phyloP scores from a whole-genome alignment of 1,284 basidiomycete genomes.

The Puccinia novopanici region DNA sequence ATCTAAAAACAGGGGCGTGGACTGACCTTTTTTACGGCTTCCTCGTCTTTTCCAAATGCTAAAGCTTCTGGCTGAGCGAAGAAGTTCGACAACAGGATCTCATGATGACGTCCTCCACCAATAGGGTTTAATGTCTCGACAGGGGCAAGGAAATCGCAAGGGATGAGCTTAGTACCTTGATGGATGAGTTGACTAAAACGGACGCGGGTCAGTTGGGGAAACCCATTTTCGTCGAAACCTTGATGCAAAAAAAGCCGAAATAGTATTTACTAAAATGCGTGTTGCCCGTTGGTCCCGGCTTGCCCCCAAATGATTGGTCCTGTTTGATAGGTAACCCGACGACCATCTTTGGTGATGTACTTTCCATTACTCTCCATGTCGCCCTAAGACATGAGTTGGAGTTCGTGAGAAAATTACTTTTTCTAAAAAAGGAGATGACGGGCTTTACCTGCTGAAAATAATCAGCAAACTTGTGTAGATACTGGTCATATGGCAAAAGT shows the following conservation, averaged over 20 bases:
- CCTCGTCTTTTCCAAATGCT: conserved; percentile 95
- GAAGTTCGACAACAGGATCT: conserved; percentile 95
- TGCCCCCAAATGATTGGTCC: conserved; percentile 99
- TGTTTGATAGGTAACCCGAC: conserved; percentile 92
- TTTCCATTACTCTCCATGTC: conserved; percentile 99
- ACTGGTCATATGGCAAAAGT: conserved; percentile 95
- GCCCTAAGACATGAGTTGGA: conserved; percentile 65
- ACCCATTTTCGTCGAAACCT: conserved; percentile 68
- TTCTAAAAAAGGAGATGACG: no score
- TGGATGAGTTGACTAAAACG: conserved; percentile 54
- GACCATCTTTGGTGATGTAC: conserved; percentile 87
- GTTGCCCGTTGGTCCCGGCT: conserved; percentile 81
- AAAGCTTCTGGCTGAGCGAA: conserved; percentile 96
- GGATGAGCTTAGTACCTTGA: conserved; percentile 55
- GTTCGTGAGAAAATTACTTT: no score
- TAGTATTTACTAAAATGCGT: conserved; percentile 43
- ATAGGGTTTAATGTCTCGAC: conserved; percentile 91
- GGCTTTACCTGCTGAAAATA: conserved; percentile 92
- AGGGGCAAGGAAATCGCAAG: conserved; percentile 87
- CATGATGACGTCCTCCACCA: conserved; percentile 73
- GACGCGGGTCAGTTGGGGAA: conserved; percentile 67
- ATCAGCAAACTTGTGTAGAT: conserved; percentile 97
- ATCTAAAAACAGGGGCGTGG: not conserved
- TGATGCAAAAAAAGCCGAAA: not conserved
- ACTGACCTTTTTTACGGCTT: conserved; percentile 67